Base-by-base conservation (phyloP, 2,329 filamentous ascomycete species). In the Orbilia javanica region DNA sequence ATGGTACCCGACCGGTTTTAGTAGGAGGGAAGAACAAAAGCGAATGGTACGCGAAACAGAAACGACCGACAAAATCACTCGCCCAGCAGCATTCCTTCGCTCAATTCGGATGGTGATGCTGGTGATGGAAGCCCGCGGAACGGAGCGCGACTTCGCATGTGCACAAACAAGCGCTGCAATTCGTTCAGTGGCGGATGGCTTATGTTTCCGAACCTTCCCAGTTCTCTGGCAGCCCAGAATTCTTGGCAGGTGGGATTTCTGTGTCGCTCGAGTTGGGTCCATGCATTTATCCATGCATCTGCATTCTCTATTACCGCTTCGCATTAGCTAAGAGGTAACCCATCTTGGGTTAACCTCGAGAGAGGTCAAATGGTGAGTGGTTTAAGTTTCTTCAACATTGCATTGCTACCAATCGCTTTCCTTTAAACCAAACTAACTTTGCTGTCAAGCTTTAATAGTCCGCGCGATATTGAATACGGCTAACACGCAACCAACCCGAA, bases 31-130 rank as follows among this genome's bases (percentile, higher is more conserved):
- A 31, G 27, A 63, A 36, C 15, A 66, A 62, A 44, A 44, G 22
- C 64, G 53, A 67, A 20, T 13, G 71, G 63, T 34, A 60, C 20
- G 63, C 44, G 63, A 74, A 52, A n/a, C 15, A 62, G 36, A 48
- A 50, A 70, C 52, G 42, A 63, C 27, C n/a, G 27, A 20, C 50
- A 7, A 29, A 34, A 52, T 31, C 25, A 36, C 50, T 50, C 20
- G 20, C 53, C 22, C 13, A 36, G 20, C 29, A 27, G 25, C 50
- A 70, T 39, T 42, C 60, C 34, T 66, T 66, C 27, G 42, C 69
- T 71, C 42, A 22, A 77, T 77, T 66, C 48, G 73, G 73, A 70
- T 57, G 73, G 73, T 77, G 57, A 65, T 70, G 31, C 65, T 65
- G 46, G 36, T 5, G 20, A 57, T 72, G 68, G 53, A 60, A 66